Evolutionary conservation across 2,329 filamentous ascomycete species (phyloP), one percentile per base, ranked within the genome.

Genomic region (Cyclaneusma minus): DNA sequence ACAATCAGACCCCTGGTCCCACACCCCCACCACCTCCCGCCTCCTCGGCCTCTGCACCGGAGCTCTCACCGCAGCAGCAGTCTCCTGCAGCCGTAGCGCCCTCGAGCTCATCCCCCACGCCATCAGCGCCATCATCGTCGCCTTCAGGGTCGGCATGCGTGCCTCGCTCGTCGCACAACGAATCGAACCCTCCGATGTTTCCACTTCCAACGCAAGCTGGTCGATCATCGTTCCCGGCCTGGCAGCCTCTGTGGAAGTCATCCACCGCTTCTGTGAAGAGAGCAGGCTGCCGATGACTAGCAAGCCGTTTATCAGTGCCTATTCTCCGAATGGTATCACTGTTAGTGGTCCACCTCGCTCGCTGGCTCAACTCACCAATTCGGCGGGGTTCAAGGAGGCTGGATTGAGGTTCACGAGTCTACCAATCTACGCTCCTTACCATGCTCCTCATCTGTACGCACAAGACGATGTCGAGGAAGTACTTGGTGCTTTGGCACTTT

Each of bases 1-100:
- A 22, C 34, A 37, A 13, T 23, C 30, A n/a, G 28, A 36, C 30
- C 22, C 34, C 22, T 33, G 25, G 24, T 13, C 27, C 18, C 27
- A 22, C 22, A 8, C 28, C 18, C 21, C 25, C 16, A 16, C 28
- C 7, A 27, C 35, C 15, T 25, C 34, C 11, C 26, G 28, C n/a
- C 20, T 37, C 9, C 16, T 40, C 12, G 45, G 45, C 19, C 24
- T 50, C 10, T 50, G 48, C 27, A 49, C 44, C 2, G 48, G 48
- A 10, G 30, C 42, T 5, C 33, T 50, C 15, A 39, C 48, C 8
- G 43, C 48, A 8, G 42, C 44, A 3, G 44, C 46, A 6, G 37
- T 49, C 21, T 37, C 42, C 22, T 43, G 38, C 27, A 43, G 41
- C 27, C 32, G 34, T n/a, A 42, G 28, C 20, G 30, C 39, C 4